Conservation (phyloP, 2,329 filamentous ascomycete species). For the Ascochyta viciae-villosae region DNA sequence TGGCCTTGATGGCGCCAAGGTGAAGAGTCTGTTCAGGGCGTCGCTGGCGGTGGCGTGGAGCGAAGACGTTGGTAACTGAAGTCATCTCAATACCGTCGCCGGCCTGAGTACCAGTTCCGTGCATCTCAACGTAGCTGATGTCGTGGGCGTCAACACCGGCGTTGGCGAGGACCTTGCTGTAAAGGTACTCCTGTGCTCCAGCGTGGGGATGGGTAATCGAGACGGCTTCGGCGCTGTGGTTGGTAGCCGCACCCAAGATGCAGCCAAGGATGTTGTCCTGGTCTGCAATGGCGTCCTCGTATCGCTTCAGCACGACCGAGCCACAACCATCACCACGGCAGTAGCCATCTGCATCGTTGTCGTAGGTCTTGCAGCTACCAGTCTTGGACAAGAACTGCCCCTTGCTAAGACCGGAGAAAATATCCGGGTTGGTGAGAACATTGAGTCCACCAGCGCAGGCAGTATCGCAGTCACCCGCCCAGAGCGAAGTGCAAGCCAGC, state of each 20-base stretch:
- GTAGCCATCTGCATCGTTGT: slow-evolving; percentile 81
- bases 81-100: slow-evolving; percentile 85
- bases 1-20: slow-evolving; percentile 63
- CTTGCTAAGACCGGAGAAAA: slow-evolving; percentile 76
- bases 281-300: slow-evolving; percentile 78
- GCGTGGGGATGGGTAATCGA: slow-evolving; percentile 86
- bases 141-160: slow-evolving; percentile 78
- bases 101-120: slow-evolving; percentile 86
- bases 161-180: slow-evolving; percentile 72
- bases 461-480: slow-evolving; percentile 79
- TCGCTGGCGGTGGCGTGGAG: slow-evolving; percentile 59
- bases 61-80: slow-evolving; percentile 72
- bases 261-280: slow-evolving; percentile 76
- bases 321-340: slow-evolving; percentile 80
- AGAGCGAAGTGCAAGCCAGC: slow-evolving; percentile 74
- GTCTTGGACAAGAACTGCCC: slow-evolving; percentile 81
- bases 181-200: slow-evolving; percentile 75
- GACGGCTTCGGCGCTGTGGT: slow-evolving; percentile 80
- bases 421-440: slow-evolving; percentile 81
- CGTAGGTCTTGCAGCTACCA: slow-evolving; percentile 80
- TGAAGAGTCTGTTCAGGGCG: slow-evolving; percentile 58
- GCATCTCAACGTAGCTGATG: slow-evolving; percentile 86
- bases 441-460: slow-evolving; percentile 81
- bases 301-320: slow-evolving; percentile 77
- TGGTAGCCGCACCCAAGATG: slow-evolving; percentile 77